Conservation (phyloP, 768 basidiomycete species). For the Serendipita sp. region DNA sequence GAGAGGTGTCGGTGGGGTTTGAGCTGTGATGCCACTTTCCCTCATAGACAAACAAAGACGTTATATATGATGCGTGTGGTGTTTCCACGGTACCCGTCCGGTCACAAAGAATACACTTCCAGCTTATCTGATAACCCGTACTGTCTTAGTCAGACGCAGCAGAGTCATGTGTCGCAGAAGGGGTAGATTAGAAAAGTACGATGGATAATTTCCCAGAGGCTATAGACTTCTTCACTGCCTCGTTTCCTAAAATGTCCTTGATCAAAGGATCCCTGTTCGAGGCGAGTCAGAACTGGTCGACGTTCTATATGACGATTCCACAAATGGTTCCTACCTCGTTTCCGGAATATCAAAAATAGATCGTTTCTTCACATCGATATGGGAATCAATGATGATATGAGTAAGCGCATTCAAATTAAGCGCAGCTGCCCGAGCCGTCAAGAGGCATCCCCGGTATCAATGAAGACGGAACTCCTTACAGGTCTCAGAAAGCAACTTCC, state of each 20-base stretch:
- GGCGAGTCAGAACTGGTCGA: background rate
- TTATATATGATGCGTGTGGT: too few relatives aligned
- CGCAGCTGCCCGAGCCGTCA: constrained; percentile 35
- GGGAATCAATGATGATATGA: constrained; percentile 72
- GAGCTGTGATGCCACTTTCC: too few relatives aligned
- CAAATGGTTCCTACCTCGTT: constrained; percentile 23
- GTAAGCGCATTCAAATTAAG: constrained; percentile 58
- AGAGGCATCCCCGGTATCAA: background rate
- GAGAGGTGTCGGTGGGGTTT: too few relatives aligned
- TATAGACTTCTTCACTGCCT: constrained; percentile 44
- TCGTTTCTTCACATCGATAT: constrained; percentile 61
- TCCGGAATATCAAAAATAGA: constrained; percentile 69
- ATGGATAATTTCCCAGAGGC: constrained; percentile 59
- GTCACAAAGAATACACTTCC: too few relatives aligned
- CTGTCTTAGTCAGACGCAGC: too few relatives aligned
- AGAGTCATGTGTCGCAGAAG: background rate
- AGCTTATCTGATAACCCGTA: too few relatives aligned
- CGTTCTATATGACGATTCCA: background rate
- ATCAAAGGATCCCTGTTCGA: constrained; percentile 51
- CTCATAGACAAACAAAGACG: too few relatives aligned
- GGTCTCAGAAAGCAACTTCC: constrained; percentile 43
- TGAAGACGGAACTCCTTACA: constrained; percentile 16
- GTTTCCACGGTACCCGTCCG: too few relatives aligned
- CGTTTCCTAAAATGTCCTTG: constrained; percentile 49
- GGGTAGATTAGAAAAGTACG: constrained; percentile 46